phyloP scores from a whole-genome alignment of 768 basidiomycete species.

The Lentinula aciculospora region DNA sequence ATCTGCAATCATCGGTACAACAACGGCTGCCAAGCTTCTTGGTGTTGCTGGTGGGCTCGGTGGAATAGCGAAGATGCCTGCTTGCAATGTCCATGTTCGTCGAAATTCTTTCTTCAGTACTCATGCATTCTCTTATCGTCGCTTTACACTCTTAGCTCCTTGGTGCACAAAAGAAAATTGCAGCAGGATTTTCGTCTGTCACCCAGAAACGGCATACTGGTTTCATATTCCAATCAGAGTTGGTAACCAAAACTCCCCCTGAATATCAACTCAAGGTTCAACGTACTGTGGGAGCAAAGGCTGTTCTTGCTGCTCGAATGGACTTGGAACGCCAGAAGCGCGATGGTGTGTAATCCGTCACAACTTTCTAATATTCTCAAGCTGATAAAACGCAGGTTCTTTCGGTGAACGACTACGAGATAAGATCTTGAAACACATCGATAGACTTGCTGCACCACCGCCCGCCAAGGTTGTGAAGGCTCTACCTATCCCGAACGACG shows the following conservation, averaged over 20 bases:
- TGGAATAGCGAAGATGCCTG: slow-evolving; percentile 89
- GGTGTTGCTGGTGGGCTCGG: slow-evolving; percentile 94
- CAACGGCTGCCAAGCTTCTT: slow-evolving; percentile 95
- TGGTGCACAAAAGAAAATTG: slow-evolving; percentile 89
- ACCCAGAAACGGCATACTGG: slow-evolving; percentile 92
- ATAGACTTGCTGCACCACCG: slow-evolving; percentile 88
- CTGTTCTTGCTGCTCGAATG: slow-evolving; percentile 85
- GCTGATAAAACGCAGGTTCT: slow-evolving; percentile 35
- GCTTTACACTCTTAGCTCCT: slow-evolving; percentile 69
- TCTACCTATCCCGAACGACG: slow-evolving; percentile 90
- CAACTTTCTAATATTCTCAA: slow-evolving; percentile 2
- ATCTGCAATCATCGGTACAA: slow-evolving; percentile 97
- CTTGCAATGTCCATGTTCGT: slow-evolving; percentile 90
- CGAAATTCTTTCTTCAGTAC: not conserved
- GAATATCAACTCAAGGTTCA: slow-evolving; percentile 93
- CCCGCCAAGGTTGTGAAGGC: slow-evolving; percentile 92
- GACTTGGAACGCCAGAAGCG: slow-evolving; percentile 82
- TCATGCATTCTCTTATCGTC: not conserved
- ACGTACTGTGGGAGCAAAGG: slow-evolving; percentile 90
- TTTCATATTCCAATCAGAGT: slow-evolving; percentile 91
- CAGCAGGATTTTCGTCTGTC: slow-evolving; percentile 84
- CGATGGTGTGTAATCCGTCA: slow-evolving; percentile 51
- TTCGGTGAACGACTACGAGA: slow-evolving; percentile 79
- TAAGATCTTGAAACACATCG: slow-evolving; percentile 91
- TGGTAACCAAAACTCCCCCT: slow-evolving; percentile 78